These are phyloP conservation scores for Jatropha multifida DNA, from an alignment of 441 rosid species.

Conservation along the genomic window DNA sequence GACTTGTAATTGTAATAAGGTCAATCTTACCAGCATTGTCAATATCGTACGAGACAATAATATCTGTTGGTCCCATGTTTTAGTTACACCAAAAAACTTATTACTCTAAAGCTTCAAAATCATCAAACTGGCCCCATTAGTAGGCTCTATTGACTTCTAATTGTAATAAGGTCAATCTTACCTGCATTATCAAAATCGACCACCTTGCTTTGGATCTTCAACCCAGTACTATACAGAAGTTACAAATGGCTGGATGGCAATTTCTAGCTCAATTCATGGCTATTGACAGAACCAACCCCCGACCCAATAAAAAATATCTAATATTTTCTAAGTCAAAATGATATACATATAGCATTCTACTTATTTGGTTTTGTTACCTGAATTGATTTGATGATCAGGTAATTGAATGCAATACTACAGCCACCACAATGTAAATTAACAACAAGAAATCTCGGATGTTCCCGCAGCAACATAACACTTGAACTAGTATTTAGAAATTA, in stretches of 20 bases:
- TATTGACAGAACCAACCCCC: neutral
- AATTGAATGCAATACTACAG: too few species aligned
- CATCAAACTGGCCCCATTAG: neutral
- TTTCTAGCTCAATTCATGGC: neutral
- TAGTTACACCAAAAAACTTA: neutral
- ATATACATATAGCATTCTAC: neutral
- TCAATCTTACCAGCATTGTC: neutral
- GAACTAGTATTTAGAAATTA: too few species aligned
- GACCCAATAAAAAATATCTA: neutral
- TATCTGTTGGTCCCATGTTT: neutral
- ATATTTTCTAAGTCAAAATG: neutral
- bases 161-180: slow-evolving; percentile 10
- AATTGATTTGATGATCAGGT: neutral
- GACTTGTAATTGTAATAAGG: neutral
- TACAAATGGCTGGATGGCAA: neutral
- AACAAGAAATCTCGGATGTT: neutral
- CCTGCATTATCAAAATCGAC: neutral
- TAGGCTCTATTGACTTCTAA: neutral
- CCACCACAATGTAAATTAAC: neutral
- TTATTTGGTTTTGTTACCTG: neutral
- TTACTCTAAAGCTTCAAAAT: neutral
- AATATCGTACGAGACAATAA: neutral
- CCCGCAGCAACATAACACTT: too few species aligned
- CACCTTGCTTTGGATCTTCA: neutral
- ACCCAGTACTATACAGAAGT: neutral